These are phyloP conservation scores for Xylaria sp. DNA, from an alignment of 2,329 filamentous ascomycete genomes.

Conservation along the genomic window DNA sequence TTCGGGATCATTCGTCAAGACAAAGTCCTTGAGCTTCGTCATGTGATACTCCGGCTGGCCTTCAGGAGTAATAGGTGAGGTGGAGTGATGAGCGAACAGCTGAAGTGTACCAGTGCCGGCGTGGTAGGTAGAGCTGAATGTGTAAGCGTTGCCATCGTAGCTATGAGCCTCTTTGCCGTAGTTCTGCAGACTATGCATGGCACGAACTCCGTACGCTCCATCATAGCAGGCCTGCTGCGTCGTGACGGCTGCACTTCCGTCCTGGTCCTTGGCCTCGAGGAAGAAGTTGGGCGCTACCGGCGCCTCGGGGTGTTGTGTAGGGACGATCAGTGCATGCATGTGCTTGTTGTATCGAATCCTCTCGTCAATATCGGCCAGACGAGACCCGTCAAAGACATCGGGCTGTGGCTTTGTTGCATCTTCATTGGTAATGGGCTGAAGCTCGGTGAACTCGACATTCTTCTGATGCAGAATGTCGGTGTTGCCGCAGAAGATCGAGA, in stretches of 20 bases:
- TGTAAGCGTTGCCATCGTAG: conserved; percentile 37
- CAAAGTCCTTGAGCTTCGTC: conserved; percentile 30
- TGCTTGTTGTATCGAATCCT: not conserved
- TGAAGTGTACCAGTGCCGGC: conserved; percentile 30
- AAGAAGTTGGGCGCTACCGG: conserved; percentile 16
- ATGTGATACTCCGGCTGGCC: conserved; percentile 37
- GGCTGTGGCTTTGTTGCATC: not conserved
- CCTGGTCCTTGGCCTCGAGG: not conserved
- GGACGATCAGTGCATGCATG: not conserved
- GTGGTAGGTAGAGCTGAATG: conserved; percentile 36
- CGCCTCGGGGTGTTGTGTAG: not conserved
- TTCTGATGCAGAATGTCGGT: conserved; percentile 11
- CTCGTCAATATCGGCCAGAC: not conserved
- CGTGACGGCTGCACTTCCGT: not conserved
- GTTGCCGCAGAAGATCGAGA: conserved; percentile 11
- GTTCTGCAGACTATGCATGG: conserved; percentile 1
- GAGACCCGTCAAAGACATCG: not conserved
- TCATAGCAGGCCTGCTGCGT: not conserved
- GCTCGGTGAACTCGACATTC: conserved; percentile 8
- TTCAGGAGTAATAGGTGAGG: conserved; percentile 28
- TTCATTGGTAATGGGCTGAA: not conserved
- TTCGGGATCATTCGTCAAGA: conserved; percentile 28
- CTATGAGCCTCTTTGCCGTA: conserved; percentile 17
- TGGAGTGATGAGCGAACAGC: conserved; percentile 36
- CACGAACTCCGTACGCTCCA: not conserved